Evolutionary conservation across 2,329 filamentous ascomycete species (phyloP).

Genomic region (Paracoccidioides lutzii): DNA sequence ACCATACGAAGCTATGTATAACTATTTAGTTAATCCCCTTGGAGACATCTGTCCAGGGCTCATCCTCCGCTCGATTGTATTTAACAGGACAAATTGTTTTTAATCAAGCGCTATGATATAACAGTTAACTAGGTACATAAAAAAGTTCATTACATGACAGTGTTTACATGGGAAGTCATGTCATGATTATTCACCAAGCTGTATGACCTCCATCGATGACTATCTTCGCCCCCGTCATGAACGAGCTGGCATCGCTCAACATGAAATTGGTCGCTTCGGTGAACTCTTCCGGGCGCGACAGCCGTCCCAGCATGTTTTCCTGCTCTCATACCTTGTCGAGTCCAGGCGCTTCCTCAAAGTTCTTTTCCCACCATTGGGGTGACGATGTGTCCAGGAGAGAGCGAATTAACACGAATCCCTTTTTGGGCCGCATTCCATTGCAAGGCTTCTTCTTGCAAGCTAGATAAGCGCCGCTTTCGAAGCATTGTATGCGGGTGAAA

Average conservation of each 20-base stretch:
- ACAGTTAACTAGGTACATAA: not conserved
- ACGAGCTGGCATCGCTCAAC: conserved; percentile 53
- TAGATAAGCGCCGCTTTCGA: conserved; percentile 44
- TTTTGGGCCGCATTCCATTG: conserved; percentile 41
- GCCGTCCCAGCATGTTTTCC: conserved; percentile 40
- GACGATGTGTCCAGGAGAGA: conserved; percentile 43
- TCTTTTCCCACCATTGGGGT: conserved; percentile 66
- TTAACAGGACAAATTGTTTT: too few species aligned
- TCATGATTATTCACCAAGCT: conserved; percentile 23
- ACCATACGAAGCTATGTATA: not conserved
- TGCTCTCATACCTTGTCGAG: conserved; percentile 30
- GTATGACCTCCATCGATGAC: conserved; percentile 59
- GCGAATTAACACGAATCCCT: conserved; percentile 41
- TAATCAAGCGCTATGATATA: too few species aligned
- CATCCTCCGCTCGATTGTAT: not conserved
- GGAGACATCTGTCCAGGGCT: not conserved
- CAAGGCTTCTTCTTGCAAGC: conserved; percentile 37
- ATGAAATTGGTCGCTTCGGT: conserved; percentile 55
- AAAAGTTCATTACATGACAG: not conserved
- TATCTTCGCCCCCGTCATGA: conserved; percentile 58
- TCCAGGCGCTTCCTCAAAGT: conserved; percentile 61
- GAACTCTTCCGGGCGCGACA: conserved; percentile 46
- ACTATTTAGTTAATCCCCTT: not conserved
- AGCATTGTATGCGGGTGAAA: conserved; percentile 37
- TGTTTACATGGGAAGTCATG: not conserved